A percentile compares a stretch with the other conserved stretches of the same genome.
These are phyloP conservation scores for Neurospora sp. DNA, from an alignment of 495 filamentous ascomycete species.

Conservation along the genomic window DNA sequence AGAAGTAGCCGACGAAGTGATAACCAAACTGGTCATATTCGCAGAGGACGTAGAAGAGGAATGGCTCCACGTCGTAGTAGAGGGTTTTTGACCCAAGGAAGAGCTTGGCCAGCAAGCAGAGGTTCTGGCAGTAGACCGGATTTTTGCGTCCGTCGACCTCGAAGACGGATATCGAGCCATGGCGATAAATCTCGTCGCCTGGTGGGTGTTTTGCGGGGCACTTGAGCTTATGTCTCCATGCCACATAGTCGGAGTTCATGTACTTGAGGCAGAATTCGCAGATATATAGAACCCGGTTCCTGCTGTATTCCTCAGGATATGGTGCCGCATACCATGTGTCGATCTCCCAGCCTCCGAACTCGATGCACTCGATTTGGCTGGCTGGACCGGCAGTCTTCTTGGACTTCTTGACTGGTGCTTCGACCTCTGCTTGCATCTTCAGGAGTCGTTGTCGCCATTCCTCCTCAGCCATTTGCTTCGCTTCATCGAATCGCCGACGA, in stretches of 20 bases:
- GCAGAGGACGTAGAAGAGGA: constrained; percentile 97
- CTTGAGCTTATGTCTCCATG: constrained; percentile 96
- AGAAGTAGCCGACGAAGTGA: constrained; percentile 98
- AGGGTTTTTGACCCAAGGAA: constrained; percentile 96
- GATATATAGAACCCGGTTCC: constrained; percentile 89
- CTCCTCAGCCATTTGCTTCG: constrained; percentile 80
- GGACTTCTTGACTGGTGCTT: constrained; percentile 35
- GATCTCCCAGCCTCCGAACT: constrained; percentile 93
- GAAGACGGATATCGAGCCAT: constrained; percentile 86
- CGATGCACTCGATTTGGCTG: constrained; percentile 96
- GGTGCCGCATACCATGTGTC: constrained; percentile 99
- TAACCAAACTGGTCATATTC: constrained; percentile 89
- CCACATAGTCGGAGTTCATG: constrained; percentile 97
- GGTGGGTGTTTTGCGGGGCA: constrained; percentile 93
- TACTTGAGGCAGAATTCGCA: constrained; percentile 99
- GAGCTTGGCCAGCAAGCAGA: constrained; percentile 90
- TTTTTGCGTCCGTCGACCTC: constrained; percentile 97
- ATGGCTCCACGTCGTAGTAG: constrained; percentile 97
- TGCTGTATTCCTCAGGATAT: constrained; percentile 96
- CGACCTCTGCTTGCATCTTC: constrained; percentile 36
- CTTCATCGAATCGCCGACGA: constrained; percentile 74
- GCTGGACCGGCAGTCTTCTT: constrained; percentile 73
- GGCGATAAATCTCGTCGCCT: constrained; percentile 96
- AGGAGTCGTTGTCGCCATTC: constrained; percentile 62
- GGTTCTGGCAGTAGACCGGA: constrained; percentile 93